phyloP scores from a whole-genome alignment of 495 filamentous ascomycete genomes.

The Xylaria scruposa region DNA sequence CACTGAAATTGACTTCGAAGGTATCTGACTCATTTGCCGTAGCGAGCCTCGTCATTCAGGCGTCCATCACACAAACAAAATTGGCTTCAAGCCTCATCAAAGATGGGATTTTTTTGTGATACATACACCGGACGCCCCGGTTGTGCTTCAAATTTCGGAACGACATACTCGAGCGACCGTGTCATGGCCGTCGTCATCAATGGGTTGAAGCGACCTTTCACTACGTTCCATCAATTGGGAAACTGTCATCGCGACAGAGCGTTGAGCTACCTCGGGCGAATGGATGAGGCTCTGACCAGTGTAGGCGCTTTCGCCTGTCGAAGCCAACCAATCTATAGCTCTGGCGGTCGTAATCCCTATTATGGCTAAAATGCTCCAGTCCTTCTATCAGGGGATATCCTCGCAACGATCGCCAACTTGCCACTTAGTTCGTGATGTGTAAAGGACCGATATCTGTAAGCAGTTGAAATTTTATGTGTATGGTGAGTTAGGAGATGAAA shows the following conservation, averaged over 20 bases:
- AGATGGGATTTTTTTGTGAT: too few species aligned
- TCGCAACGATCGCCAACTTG: background rate
- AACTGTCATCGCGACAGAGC: background rate
- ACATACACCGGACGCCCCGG: background rate
- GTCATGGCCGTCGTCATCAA: background rate
- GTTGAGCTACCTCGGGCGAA: background rate
- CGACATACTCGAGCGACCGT: too few species aligned
- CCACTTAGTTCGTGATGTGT: background rate
- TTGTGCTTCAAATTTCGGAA: background rate
- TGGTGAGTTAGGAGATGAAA: background rate
- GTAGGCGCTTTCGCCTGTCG: background rate
- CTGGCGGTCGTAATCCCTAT: background rate
- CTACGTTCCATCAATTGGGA: background rate
- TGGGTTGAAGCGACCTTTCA: background rate
- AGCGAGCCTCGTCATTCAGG: constrained; percentile 2
- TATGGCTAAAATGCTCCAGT: background rate
- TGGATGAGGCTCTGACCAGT: too few species aligned
- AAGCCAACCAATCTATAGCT: too few species aligned
- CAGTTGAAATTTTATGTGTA: background rate
- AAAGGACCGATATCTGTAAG: background rate
- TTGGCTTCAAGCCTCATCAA: background rate
- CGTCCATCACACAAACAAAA: background rate
- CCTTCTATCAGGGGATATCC: background rate
- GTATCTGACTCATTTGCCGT: background rate
- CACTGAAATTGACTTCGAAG: background rate